Conservation (phyloP, 2,329 filamentous ascomycete species). For the Diaporthe sp. region DNA sequence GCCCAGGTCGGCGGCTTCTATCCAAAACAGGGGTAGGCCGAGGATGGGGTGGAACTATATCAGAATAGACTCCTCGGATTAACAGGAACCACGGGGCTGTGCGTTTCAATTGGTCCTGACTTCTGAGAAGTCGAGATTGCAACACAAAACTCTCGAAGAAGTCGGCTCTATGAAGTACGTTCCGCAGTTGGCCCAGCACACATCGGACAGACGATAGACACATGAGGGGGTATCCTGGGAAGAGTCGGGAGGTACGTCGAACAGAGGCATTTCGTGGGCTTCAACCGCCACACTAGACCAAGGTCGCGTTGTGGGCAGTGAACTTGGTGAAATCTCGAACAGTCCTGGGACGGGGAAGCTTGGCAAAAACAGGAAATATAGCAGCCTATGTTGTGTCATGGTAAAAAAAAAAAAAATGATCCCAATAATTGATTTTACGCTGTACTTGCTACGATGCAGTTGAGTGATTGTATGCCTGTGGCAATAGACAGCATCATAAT, state of each 20-base stretch:
- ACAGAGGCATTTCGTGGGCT: not conserved
- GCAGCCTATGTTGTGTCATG: too few species aligned
- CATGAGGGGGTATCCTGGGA: not conserved
- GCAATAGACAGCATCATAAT: not conserved
- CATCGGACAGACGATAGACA: not conserved
- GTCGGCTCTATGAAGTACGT: slow-evolving; percentile 26
- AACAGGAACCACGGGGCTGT: slow-evolving; percentile 19
- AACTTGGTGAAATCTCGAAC: not conserved
- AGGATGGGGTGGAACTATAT: not conserved
- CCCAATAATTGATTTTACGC: not conserved
- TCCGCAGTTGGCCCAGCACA: not conserved
- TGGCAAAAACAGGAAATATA: not conserved
- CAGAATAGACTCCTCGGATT: slow-evolving; percentile 8
- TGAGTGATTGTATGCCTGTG: not conserved
- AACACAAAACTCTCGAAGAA: not conserved
- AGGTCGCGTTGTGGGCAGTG: not conserved
- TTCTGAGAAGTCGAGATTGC: slow-evolving; percentile 7
- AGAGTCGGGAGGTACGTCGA: not conserved
- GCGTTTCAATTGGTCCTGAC: slow-evolving; percentile 28
- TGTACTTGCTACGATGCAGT: not conserved
- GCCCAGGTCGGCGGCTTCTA: slow-evolving; percentile 22
- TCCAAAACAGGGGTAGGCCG: slow-evolving; percentile 31
- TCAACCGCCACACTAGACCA: not conserved
- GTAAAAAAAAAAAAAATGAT: not conserved
- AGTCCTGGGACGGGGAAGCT: not conserved